Base-by-base conservation (phyloP, 78 protist genomes). In the Chrysochromulina tobinii region DNA sequence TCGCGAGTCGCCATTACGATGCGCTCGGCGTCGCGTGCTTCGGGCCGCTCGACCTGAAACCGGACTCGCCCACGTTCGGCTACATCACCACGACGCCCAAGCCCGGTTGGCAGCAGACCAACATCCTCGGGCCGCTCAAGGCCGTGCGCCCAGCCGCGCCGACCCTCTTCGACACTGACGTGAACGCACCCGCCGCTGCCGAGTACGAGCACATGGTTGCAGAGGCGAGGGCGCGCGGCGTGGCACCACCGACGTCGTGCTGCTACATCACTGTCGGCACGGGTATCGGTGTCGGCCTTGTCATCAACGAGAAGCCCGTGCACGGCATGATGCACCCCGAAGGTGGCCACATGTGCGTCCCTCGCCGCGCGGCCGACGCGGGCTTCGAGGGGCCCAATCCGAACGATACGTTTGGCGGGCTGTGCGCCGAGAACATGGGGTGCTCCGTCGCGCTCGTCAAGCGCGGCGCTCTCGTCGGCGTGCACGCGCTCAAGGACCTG, bases 191-290 rank as follows among this genome's bases (percentile, higher is more conserved):
- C 0, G 98, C 98, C 1, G 50, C 89, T 23, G 89, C 87, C 14
- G 98, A 97, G 89, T 51, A 0, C 89, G 25, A 6, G 81, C 53
- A 38, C 20, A 9, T 15, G 17, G 6, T n/a, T 38, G 64, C 64
- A 12, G 23, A 14, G 23, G 64, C 64, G 64, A 7, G 64, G 23
- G 64, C 23, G 23, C 48, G 8, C 57, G 7, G 53, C 53, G 81
- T 3, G 0, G 64, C 25, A 75, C 3, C 64, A 48, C 55, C 91
- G 27, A 68, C 90, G 38, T 89, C 95, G 21, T 84, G 89, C 75
- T 94, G 93, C 0, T 97, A 97, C 88, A 88, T 97, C 53, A 97
- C 98, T 0, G 97, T 96, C 6, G 98, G 98, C 18, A 97, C 98
- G 1, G 98, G 98, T 61, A 91, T 97, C n/a, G 98, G 98, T 53